phyloP scores from a whole-genome alignment of 306 rosid genomes.

The Crotalaria pallida region DNA sequence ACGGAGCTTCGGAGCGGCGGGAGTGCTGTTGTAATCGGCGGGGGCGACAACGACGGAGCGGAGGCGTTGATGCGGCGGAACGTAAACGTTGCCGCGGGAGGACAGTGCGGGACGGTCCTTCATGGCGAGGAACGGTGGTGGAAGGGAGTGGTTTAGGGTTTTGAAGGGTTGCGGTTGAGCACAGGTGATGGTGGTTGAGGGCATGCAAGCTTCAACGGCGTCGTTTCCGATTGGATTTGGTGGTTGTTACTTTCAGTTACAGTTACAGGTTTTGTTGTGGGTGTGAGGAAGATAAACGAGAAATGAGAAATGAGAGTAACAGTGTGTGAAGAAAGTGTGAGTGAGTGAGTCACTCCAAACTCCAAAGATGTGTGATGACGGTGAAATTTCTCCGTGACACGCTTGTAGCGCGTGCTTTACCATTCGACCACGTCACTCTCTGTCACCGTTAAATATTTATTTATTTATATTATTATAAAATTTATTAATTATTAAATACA shows the following conservation, averaged over 20 bases:
- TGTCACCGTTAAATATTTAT: not conserved
- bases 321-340: not conserved
- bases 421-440: too few species aligned
- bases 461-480: too few species aligned
- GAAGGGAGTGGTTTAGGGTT: conserved; percentile 40
- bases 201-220: conserved; percentile 45
- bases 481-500: too few species aligned
- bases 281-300: too few species aligned
- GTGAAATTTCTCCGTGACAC: not conserved
- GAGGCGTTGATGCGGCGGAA: conserved; percentile 85
- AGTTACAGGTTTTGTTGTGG: not conserved
- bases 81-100: conserved; percentile 60
- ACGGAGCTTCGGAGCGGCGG: conserved; percentile 39
- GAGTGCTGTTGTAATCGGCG: conserved; percentile 29
- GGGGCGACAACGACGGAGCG: conserved; percentile 54
- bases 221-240: not conserved
- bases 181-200: not conserved
- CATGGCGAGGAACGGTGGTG: conserved; percentile 40
- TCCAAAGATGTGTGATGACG: not conserved
- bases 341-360: not conserved
- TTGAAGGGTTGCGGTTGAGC: conserved; percentile 23
- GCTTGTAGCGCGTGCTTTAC: not conserved
- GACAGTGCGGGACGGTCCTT: conserved; percentile 82
- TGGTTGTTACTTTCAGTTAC: not conserved
- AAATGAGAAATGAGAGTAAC: not conserved